Percentiles rank a stretch among this genome's conserved stretches.
phyloP scores from a whole-genome alignment of 108 stramenopile species.

The Nannochloropsis gaditana region DNA sequence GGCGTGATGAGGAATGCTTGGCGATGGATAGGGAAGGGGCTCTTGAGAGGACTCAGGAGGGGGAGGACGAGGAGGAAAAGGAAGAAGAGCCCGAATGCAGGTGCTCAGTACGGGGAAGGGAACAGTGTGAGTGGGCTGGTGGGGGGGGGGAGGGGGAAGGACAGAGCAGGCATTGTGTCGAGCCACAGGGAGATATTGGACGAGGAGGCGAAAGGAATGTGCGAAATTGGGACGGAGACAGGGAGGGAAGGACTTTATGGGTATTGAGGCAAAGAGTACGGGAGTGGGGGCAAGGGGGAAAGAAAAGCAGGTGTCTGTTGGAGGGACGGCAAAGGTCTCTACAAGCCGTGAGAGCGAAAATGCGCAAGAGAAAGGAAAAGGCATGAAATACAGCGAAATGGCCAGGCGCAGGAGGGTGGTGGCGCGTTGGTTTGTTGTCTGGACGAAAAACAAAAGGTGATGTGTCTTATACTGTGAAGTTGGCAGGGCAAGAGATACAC shows the following conservation, averaged over 20 bases:
- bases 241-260: not conserved
- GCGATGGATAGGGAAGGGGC: not conserved
- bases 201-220: not conserved
- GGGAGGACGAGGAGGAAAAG: not conserved
- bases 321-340: not conserved
- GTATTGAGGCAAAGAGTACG: not conserved
- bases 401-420: not conserved
- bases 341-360: not conserved
- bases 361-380: not conserved
- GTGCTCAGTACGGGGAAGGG: too few relatives aligned
- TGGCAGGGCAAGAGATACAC: not conserved
- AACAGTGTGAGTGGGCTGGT: not conserved
- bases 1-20: not conserved
- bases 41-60: not conserved
- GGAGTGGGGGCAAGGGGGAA: not conserved
- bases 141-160: not conserved
- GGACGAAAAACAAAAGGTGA: too few relatives aligned
- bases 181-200: not conserved
- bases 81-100: too few relatives aligned
- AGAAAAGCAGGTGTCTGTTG: not conserved
- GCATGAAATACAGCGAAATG: slow-evolving; percentile 46
- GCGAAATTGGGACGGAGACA: not conserved
- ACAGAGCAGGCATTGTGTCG: not conserved
- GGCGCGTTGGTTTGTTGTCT: not conserved
- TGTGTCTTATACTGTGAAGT: not conserved